Base-by-base conservation (phyloP, 2,329 filamentous ascomycete genomes). In the Sarocladiaceae sp. region DNA sequence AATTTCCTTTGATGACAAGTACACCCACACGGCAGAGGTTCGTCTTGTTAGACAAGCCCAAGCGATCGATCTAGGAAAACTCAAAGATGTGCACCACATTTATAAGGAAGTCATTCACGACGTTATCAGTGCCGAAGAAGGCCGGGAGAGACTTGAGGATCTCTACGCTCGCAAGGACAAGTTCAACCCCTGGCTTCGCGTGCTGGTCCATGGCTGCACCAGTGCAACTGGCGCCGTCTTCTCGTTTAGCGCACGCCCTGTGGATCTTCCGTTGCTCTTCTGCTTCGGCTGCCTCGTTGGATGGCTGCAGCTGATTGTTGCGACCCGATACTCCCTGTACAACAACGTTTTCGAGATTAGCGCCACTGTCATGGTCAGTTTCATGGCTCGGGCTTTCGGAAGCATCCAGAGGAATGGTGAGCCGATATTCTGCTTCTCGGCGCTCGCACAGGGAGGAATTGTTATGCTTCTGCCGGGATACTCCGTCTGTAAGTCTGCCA, bases 1-100 rank as follows among this genome's bases (percentile, higher is more conserved):
- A 47, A 82, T 95, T 53, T 91, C 88, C 0, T 95, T 95, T 55
- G 88, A 86, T 57, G 85, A 90, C 53, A 64, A 59, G 41, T 66
- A 73, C 0, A 81, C 79, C 0, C 80, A 83, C 50, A 85, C 81
- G 1, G 80, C 78, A 13, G 80, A 83, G 53, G 78, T 84, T 47
- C 77, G 80, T 50, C 76, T 84, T 21, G 79, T 84, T 4, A 72
- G 79, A 11, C 70, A 71, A 1, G 59, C 59, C 1, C 77, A 81
- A 51, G 76, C 75, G 3, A 68, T 82, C 27, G 76, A 82, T 54
- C 66, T 83, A 1, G 78, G 77, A 20, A 80, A 78, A 55, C 67
- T 83, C 15, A 70, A 77, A 48, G 78, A 82, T 45, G 70, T 75
- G 2, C 78, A 82, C 49, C 69, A 74, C 46, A 70, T 81, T 43